Percentiles rank a stretch among this genome's conserved stretches.
These are phyloP conservation scores for Turnera subulata DNA, from an alignment of 345 rosid species.

Conservation along the genomic window DNA sequence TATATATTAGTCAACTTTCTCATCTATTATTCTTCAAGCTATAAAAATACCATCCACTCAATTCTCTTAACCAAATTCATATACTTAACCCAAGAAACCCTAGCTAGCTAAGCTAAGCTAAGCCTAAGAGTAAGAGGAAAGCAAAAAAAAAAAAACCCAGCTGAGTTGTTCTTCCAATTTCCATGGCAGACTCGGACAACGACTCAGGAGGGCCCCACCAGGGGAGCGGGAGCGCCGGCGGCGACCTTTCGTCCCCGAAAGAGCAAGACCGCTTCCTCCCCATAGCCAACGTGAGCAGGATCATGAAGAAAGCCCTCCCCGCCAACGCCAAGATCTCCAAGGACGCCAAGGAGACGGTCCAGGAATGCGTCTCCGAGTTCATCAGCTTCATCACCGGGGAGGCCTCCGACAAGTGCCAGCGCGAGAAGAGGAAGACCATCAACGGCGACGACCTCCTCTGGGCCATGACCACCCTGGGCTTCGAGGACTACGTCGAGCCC, in stretches of 20 bases:
- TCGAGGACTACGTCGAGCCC: conserved; percentile 21
- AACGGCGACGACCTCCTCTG: conserved; percentile 25
- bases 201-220: conserved; percentile 15
- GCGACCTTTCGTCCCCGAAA: conserved; percentile 3
- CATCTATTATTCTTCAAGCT: background rate
- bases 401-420: conserved; percentile 25
- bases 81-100: background rate
- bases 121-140: no score
- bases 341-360: conserved; percentile 22
- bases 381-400: conserved; percentile 25
- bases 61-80: background rate
- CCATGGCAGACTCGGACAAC: conserved; percentile 24
- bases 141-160: no score
- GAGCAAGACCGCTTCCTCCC: conserved; percentile 22
- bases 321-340: conserved; percentile 26
- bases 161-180: background rate
- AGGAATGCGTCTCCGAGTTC: conserved; percentile 28
- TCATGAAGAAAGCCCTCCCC: conserved; percentile 22
- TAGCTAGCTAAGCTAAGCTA: no score
- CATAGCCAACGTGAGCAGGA: conserved; percentile 23
- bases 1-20: background rate
- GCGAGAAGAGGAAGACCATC: conserved; percentile 24
- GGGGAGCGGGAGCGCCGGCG: background rate
- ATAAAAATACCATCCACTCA: no score
- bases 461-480: conserved; percentile 24